Percentiles rank a stretch among this genome's conserved stretches.
Conservation (phyloP, 1,284 basidiomycete genomes). For the Sporisorium iseilematis-ciliati region DNA sequence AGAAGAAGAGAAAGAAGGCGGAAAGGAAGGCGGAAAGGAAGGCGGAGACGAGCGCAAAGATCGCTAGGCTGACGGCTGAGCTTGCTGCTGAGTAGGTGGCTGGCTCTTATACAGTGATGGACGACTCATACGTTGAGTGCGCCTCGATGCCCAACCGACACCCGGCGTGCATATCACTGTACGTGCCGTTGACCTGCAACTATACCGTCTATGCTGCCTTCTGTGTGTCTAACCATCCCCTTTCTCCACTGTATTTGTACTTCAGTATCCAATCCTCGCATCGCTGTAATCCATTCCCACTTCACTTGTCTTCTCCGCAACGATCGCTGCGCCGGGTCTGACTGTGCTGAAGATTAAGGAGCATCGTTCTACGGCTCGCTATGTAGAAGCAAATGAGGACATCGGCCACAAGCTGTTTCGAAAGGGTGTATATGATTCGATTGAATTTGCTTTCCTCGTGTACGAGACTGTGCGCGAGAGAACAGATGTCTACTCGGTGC, state of each 20-base stretch:
- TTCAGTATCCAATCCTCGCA: not conserved
- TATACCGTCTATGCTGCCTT: not conserved
- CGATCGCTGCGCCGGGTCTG: not conserved
- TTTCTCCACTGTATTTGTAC: constrained; percentile 10
- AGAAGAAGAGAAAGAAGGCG: constrained; percentile 28
- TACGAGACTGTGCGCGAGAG: not conserved
- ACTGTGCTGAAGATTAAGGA: constrained; percentile 3
- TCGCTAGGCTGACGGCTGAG: constrained; percentile 31
- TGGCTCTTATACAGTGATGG: too few relatives aligned
- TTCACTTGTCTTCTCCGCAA: not conserved
- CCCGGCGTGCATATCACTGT: not conserved
- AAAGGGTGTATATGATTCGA: too few relatives aligned
- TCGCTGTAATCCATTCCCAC: not conserved
- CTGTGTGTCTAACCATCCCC: not conserved
- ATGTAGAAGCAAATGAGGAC: not conserved
- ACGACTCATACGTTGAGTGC: too few relatives aligned
- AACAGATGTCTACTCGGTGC: constrained; percentile 46
- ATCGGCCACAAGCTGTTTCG: not conserved
- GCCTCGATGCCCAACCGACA: not conserved
- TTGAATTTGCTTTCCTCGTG: too few relatives aligned
- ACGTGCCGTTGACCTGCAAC: not conserved
- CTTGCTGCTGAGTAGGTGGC: constrained; percentile 26
- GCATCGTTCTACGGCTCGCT: constrained; percentile 13
- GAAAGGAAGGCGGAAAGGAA: constrained; percentile 41
- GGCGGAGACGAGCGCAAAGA: constrained; percentile 17